These are phyloP conservation scores for Dioscorea alata DNA, from an alignment of 106 monocot genomes.

Conservation along the genomic window DNA sequence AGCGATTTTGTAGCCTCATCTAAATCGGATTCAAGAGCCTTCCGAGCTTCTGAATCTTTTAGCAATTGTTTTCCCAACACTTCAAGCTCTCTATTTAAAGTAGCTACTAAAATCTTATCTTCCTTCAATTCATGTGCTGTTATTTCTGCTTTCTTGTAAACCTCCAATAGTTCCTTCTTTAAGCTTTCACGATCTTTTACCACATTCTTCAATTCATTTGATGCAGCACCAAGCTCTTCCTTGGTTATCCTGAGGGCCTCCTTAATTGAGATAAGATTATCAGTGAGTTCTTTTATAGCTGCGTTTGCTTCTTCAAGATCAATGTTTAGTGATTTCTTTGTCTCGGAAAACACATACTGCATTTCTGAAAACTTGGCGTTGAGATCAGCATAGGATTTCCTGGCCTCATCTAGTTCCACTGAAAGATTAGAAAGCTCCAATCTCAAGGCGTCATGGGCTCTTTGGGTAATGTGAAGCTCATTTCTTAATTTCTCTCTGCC, in stretches of 20 bases:
- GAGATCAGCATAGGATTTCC: slow-evolving; percentile 23
- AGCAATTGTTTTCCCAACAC: slow-evolving; percentile 39
- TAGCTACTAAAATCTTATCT: slow-evolving; percentile 45
- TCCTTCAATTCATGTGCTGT: slow-evolving; percentile 40
- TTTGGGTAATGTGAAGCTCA: slow-evolving; percentile 38
- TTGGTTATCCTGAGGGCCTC: slow-evolving; percentile 32
- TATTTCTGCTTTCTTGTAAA: slow-evolving; percentile 45
- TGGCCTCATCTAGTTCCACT: slow-evolving; percentile 31
- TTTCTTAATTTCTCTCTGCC: slow-evolving; percentile 30
- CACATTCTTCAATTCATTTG: slow-evolving; percentile 38
- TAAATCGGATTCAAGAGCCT: slow-evolving; percentile 50
- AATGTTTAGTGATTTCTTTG: slow-evolving; percentile 24
- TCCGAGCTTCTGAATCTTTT: slow-evolving; percentile 48
- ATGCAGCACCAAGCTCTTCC: slow-evolving; percentile 38
- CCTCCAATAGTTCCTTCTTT: slow-evolving; percentile 61
- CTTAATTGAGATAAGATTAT: slow-evolving; percentile 49
- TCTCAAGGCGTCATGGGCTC: slow-evolving; percentile 29
- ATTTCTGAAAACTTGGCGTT: slow-evolving; percentile 25
- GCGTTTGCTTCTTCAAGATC: slow-evolving; percentile 58
- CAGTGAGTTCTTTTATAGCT: slow-evolving; percentile 33
- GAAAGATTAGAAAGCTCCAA: slow-evolving; percentile 39
- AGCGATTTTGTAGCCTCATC: slow-evolving; percentile 72
- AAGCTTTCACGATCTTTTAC: slow-evolving; percentile 45
- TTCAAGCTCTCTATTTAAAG: slow-evolving; percentile 59
- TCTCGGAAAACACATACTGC: slow-evolving; percentile 35